A percentile compares a stretch with the other conserved stretches of the same genome.
Conservation (phyloP, 2,329 filamentous ascomycete genomes). For the Microsporum canis region DNA sequence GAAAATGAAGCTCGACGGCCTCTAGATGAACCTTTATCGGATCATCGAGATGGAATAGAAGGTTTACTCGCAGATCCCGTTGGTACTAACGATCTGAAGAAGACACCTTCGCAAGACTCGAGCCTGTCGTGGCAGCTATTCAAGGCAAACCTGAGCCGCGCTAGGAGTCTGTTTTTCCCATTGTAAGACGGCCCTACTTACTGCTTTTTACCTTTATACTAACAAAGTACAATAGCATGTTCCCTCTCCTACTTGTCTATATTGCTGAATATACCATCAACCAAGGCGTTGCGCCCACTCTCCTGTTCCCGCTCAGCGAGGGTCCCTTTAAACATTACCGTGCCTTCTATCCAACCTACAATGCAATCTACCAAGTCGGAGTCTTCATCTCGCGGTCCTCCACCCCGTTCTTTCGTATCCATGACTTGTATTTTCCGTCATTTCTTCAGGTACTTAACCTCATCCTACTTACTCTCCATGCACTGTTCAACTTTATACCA, state of each 20-base stretch:
- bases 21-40: conserved; percentile 25
- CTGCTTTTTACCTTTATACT: conserved; percentile 5
- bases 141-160: conserved; percentile 50
- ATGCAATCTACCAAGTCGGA: conserved; percentile 85
- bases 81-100: conserved; percentile 5
- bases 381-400: conserved; percentile 92
- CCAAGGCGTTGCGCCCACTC: conserved; percentile 79
- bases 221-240: conserved; percentile 49
- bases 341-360: conserved; percentile 89
- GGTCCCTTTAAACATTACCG: conserved; percentile 73
- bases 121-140: conserved; percentile 28
- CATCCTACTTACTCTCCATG: conserved; percentile 59
- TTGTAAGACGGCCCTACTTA: conserved; percentile 39
- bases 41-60: conserved; percentile 21
- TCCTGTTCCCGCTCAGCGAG: conserved; percentile 67
- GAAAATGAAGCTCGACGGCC: conserved; percentile 6
- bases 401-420: conserved; percentile 73
- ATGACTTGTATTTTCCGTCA: conserved; percentile 68
- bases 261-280: conserved; percentile 97
- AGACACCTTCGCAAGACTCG: background rate
- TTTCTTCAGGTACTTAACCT: conserved; percentile 74
- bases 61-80: conserved; percentile 21
- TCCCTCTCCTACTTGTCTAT: conserved; percentile 84
- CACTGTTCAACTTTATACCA: conserved; percentile 69
- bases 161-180: conserved; percentile 58